These are phyloP conservation scores for Fusarium acutatum DNA, from an alignment of 2,329 filamentous ascomycete genomes.

Conservation along the genomic window DNA sequence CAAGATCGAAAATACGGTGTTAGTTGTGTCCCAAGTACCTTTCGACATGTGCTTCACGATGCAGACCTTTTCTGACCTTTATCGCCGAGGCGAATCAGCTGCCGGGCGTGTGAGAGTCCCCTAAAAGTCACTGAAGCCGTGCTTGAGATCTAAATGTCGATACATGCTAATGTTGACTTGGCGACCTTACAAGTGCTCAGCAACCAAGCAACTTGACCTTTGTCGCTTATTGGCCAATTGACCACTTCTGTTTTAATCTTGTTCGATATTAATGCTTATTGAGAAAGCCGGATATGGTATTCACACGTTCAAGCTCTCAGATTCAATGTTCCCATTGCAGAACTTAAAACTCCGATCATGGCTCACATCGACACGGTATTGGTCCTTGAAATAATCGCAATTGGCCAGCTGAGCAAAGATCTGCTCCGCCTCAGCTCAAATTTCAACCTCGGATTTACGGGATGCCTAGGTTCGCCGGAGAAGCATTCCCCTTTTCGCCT, in stretches of 20 bases:
- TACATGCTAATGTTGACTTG: neutral
- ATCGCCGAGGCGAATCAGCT: neutral
- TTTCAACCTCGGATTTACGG: slow-evolving; percentile 3
- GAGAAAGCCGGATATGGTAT: neutral
- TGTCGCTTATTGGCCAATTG: slow-evolving; percentile 16
- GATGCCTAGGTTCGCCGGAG: slow-evolving; percentile 7
- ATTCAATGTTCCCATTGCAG: neutral
- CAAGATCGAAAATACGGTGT: neutral
- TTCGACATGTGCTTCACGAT: slow-evolving; percentile 10
- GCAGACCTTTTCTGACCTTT: neutral
- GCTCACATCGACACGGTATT: neutral
- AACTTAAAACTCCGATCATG: neutral
- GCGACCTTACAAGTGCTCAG: neutral
- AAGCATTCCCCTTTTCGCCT: slow-evolving; percentile 25
- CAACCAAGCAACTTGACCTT: neutral
- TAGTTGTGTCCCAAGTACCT: neutral
- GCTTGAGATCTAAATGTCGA: slow-evolving; percentile 9
- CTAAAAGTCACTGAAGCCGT: neutral
- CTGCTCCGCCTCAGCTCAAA: slow-evolving; percentile 5
- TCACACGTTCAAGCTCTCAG: neutral
- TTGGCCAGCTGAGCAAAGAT: slow-evolving; percentile 13
- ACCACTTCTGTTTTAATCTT: neutral
- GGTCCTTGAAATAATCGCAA: neutral
- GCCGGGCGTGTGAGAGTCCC: neutral
- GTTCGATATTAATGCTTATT: neutral